phyloP scores from a whole-genome alignment of 306 rosid genomes.

The Cicer bijugum region DNA sequence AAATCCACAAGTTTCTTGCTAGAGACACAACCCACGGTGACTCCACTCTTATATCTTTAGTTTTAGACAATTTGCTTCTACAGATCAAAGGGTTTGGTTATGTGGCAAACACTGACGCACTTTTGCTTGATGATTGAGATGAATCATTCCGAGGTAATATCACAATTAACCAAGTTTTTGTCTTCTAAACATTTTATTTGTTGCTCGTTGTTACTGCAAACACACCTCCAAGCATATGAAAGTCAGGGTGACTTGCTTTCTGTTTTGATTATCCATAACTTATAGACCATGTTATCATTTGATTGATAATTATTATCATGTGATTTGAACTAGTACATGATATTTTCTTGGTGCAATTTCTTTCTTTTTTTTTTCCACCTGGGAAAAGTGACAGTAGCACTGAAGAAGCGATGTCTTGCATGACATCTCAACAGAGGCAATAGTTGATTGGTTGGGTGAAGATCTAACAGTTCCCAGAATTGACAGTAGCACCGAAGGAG shows the following conservation, averaged over 20 bases:
- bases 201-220: no score
- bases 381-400: no score
- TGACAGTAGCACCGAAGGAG: slow-evolving; percentile 51
- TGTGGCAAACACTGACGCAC: slow-evolving; percentile 46
- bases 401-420: no score
- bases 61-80: slow-evolving; percentile 56
- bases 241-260: background rate
- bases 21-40: slow-evolving; percentile 57
- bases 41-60: slow-evolving; percentile 47
- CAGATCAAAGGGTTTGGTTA: slow-evolving; percentile 62
- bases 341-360: no score
- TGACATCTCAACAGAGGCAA: no score
- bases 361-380: no score
- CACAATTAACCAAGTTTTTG: background rate
- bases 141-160: slow-evolving; percentile 29
- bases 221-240: no score
- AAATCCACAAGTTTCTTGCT: slow-evolving; percentile 53
- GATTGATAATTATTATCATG: no score
- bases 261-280: background rate
- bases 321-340: no score
- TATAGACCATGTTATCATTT: no score
- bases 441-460: no score
- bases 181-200: no score
- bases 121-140: slow-evolving; percentile 44
- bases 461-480: background rate